A percentile compares a stretch with the other conserved stretches of the same genome.
These are phyloP conservation scores for Termitomyces sp. DNA, from an alignment of 768 basidiomycete species.

Conservation along the genomic window DNA sequence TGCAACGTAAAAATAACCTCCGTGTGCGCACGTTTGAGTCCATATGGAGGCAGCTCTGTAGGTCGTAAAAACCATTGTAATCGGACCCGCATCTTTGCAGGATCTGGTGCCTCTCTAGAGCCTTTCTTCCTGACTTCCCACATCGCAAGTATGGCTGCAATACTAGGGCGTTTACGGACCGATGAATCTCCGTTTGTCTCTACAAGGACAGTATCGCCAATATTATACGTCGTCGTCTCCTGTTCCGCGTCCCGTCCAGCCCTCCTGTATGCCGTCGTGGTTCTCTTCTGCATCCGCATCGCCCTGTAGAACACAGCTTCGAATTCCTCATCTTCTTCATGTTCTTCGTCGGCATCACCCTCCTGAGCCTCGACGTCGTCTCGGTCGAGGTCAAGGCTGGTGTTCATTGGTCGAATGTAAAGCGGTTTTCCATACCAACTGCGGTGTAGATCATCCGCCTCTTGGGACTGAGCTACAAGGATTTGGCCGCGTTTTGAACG, in stretches of 20 bases:
- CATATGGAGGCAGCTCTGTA: slow-evolving; percentile 50
- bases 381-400: slow-evolving; percentile 16
- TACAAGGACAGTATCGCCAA: slow-evolving; percentile 69
- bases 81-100: slow-evolving; percentile 44
- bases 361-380: slow-evolving; percentile 12
- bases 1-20: slow-evolving; percentile 35
- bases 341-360: slow-evolving; percentile 5
- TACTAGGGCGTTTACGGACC: slow-evolving; percentile 43
- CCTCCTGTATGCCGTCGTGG: slow-evolving; percentile 15
- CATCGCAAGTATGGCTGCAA: slow-evolving; percentile 67
- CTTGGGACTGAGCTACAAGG: slow-evolving; percentile 19
- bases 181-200: slow-evolving; percentile 38
- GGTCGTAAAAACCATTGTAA: slow-evolving; percentile 78
- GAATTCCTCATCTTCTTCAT: slow-evolving; percentile 10
- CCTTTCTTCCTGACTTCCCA: slow-evolving; percentile 45
- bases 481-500: slow-evolving; percentile 26
- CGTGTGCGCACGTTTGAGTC: slow-evolving; percentile 53
- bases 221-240: slow-evolving; percentile 25
- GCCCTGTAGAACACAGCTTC: slow-evolving; percentile 31
- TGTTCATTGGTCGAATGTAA: slow-evolving; percentile 18
- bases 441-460: slow-evolving; percentile 13
- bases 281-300: slow-evolving; percentile 26
- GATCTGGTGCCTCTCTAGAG: slow-evolving; percentile 19
- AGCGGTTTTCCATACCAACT: slow-evolving; percentile 22
- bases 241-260: slow-evolving; percentile 11